Evolutionary conservation across 306 rosid genomes (phyloP), one percentile per base, ranked within the genome.

Genomic region (Hippophae gyantsensis): DNA sequence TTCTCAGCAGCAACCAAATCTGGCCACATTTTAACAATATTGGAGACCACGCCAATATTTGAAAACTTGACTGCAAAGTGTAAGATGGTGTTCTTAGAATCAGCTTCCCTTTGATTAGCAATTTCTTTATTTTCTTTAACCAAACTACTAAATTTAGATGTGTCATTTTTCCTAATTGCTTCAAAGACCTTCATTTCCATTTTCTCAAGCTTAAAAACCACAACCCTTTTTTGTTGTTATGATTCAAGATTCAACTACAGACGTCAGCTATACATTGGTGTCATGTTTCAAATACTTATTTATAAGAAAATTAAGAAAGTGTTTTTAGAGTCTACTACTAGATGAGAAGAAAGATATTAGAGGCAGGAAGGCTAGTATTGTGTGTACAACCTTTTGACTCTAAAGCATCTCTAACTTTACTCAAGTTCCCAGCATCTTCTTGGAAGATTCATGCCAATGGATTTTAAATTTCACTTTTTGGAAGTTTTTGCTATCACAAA

Each of bases 11-110:
- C 62, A 69, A 78, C 85, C 89, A 88, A 60, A 23, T 74, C 82
- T 8, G 96, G 89, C 11, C 77, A 57, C 47, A 71, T 13, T 23
- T 60, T 72, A 32, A 88, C 44, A 14, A 85, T 81, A 46, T 76
- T 75, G 42, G 72, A 54, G 40, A 57, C 84, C 66, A 79, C 69
- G 26, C 78, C 80, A 52, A 27, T 23, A 69, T 72, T 52, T 18
- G 79, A 89, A 38, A 73, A 71, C 72, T 68, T 80, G 5, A 85
- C 80, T 59, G 84, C 86, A 13, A 84, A 61, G 81, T 87, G 95
- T 53, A 87, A 61, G 8, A 63, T 70, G 8, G 89, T 78, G 69
- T 78, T 80, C 40, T 46, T 57, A 23, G 79, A 63, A 12, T 64
- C 74, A 1, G 62, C 81, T 14, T 84, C 84, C 67, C 59, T 74